These are phyloP conservation scores for Monosporozyma aerobia DNA, from an alignment of 805 yeast genomes.

Conservation along the genomic window DNA sequence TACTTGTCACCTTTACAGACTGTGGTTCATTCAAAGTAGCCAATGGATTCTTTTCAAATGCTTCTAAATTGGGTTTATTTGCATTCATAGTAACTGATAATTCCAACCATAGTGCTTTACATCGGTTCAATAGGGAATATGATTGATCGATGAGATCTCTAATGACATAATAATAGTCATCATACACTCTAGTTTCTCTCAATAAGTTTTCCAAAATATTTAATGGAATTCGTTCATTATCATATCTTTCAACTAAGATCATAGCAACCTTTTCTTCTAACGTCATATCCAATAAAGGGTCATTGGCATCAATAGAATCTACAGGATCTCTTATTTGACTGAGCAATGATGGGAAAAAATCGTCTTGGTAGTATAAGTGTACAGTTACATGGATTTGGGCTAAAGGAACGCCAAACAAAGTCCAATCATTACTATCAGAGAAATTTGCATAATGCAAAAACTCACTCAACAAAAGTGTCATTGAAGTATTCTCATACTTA, in stretches of 20 bases:
- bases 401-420: not conserved
- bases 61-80: not conserved
- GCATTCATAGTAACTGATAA: not conserved
- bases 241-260: not conserved
- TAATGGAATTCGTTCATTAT: not conserved
- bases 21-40: not conserved
- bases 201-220: not conserved
- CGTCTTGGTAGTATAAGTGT: slow-evolving; percentile 44
- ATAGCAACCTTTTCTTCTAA: slow-evolving; percentile 1
- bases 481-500: slow-evolving; percentile 25
- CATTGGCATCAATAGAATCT: not conserved
- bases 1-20: not conserved
- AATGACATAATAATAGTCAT: not conserved
- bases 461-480: slow-evolving; percentile 27
- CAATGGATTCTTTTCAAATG: slow-evolving; percentile 1
- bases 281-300: not conserved
- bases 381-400: slow-evolving; percentile 31
- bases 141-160: not conserved
- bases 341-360: slow-evolving; percentile 19
- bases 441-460: slow-evolving; percentile 19
- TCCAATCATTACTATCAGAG: slow-evolving; percentile 2
- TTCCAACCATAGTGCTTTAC: not conserved
- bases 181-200: not conserved
- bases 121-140: not conserved
- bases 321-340: not conserved